Evolutionary conservation across 2,329 filamentous ascomycete genomes (phyloP), one percentile per base, ranked within the genome.

Genomic region (Diplodia intermedia): DNA sequence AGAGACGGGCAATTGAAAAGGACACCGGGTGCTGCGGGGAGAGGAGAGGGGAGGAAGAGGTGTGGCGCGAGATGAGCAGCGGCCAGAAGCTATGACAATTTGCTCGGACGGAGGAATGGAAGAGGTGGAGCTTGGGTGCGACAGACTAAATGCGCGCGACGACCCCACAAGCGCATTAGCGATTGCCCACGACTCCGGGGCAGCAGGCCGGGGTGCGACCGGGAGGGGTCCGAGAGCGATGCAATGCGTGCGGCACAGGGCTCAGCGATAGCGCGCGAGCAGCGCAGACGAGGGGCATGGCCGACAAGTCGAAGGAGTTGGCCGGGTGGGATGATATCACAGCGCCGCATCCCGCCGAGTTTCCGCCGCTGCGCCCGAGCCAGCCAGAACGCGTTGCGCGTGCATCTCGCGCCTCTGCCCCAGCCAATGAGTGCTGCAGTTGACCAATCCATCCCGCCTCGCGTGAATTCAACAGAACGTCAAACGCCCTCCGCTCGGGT

Each of bases 51-150:
- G 18, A 49, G 49, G 12, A 8, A 43, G 38, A 33, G 63, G 14
- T 18, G 63, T 52, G 43, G 60, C 60, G 52, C 36, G 31, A 55
- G 62, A 54, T 55, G 62, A 55, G 49, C 49, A 47, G 62, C 43
- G 47, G 49, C 20, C 62, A 31, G 62, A 55, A 65, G 62, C 62
- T 65, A 54, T 65, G 62, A 55, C 52, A 65, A 31, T 54, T 65
- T 43, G 18, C 50, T 65, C 62, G 62, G 62, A 55, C 62, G 62
- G 62, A 55, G 52, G 62, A 65, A 65, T 55, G 62, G 62, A 65
- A 55, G 49, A 38, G 36, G 60, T 52, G 60, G 60, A 62, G 57
- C 57, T 38, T 61, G 26, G 56, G 40, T 15, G 38, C 23, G 20
- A 33, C 20, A 38, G 47, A 50, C 15, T 29, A 52, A 36, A 15